Evolutionary conservation across 345 rosid genomes (phyloP).

Genomic region (Camelina sativa): DNA sequence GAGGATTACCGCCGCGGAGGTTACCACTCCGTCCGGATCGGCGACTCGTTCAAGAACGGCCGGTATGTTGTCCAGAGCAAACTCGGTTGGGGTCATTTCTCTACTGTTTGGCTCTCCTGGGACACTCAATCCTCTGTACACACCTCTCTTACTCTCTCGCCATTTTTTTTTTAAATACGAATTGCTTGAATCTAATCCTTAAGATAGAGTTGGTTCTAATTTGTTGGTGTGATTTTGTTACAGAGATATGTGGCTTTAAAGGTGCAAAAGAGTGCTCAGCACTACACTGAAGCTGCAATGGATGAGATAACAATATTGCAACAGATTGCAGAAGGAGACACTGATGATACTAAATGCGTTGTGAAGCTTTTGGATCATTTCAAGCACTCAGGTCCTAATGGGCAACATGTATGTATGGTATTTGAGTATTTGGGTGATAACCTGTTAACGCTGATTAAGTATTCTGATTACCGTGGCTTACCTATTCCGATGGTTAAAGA

Average conservation of each 20-base stretch:
- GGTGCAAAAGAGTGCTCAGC: slow-evolving; percentile 96
- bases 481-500: slow-evolving; percentile 78
- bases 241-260: slow-evolving; percentile 90
- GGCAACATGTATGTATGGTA: slow-evolving; percentile 92
- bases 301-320: slow-evolving; percentile 90
- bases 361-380: slow-evolving; percentile 95
- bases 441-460: slow-evolving; percentile 83
- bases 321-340: slow-evolving; percentile 87
- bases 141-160: not conserved
- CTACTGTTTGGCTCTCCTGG: slow-evolving; percentile 99
- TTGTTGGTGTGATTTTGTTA: not conserved
- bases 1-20: slow-evolving; percentile 93
- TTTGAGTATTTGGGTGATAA: slow-evolving; percentile 97
- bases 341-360: slow-evolving; percentile 67
- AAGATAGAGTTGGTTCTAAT: not conserved
- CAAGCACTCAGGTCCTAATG: slow-evolving; percentile 88
- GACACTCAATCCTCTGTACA: slow-evolving; percentile 74
- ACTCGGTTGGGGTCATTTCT: slow-evolving; percentile 99
- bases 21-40: slow-evolving; percentile 83
- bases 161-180: not conserved
- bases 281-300: slow-evolving; percentile 94
- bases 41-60: slow-evolving; percentile 83
- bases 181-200: slow-evolving; percentile 6
- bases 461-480: slow-evolving; percentile 72
- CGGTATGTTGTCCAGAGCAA: slow-evolving; percentile 82